Conservation (phyloP, 495 filamentous ascomycete species). For the Aspergillus nanangensis region DNA sequence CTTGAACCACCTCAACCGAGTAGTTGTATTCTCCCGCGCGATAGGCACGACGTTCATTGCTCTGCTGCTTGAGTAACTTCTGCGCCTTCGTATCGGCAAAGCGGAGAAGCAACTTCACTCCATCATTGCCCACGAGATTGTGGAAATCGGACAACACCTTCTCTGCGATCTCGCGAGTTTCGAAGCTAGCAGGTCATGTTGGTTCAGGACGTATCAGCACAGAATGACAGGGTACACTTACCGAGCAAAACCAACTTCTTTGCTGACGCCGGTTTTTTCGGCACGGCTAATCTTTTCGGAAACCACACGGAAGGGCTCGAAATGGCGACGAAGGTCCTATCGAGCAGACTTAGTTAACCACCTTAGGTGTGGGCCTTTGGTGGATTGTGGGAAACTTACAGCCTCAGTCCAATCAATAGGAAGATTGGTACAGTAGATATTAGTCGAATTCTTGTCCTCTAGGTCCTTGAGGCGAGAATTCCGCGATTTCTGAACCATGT, state of each 20-base stretch:
- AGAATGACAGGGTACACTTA: constrained; percentile 32
- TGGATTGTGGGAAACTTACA: too few relatives aligned
- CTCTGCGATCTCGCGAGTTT: constrained; percentile 81
- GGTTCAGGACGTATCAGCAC: not conserved
- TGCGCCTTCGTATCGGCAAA: constrained; percentile 96
- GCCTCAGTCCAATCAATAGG: constrained; percentile 85
- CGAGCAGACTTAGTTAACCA: constrained; percentile 10
- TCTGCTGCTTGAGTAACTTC: constrained; percentile 92
- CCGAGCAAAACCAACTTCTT: constrained; percentile 97
- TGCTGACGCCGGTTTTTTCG: constrained; percentile 75
- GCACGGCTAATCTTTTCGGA: constrained; percentile 93
- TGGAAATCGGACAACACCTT: constrained; percentile 80
- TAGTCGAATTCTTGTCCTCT: constrained; percentile 80
- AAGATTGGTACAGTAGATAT: constrained; percentile 95
- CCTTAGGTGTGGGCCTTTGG: not conserved
- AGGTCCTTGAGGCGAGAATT: constrained; percentile 93
- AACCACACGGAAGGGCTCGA: constrained; percentile 75
- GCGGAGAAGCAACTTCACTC: constrained; percentile 81
- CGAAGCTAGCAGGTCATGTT: constrained; percentile 56
- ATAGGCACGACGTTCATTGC: constrained; percentile 86
- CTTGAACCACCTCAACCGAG: constrained; percentile 44
- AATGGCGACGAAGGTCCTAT: constrained; percentile 45
- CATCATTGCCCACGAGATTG: constrained; percentile 60
- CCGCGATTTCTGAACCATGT: constrained; percentile 72
- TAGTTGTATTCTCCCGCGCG: constrained; percentile 92